Conservation (phyloP, 1,139 yeast species). For the Kurtzmaniella natalensis region DNA sequence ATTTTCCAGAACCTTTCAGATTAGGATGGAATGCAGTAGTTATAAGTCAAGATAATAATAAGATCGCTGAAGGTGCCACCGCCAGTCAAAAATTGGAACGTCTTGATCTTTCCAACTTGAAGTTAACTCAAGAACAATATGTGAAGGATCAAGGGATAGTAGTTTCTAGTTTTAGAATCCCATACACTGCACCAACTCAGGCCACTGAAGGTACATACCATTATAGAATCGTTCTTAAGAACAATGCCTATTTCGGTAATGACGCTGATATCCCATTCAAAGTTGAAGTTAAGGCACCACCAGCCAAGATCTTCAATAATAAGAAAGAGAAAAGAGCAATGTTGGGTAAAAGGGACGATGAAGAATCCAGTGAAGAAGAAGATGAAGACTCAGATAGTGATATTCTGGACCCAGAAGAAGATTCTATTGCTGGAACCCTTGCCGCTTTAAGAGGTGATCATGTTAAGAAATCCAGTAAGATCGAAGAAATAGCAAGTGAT, state of each 20-base stretch:
- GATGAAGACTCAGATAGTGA: conserved; percentile 46
- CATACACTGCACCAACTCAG: conserved; percentile 70
- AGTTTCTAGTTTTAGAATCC: conserved; percentile 71
- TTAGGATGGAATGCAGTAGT: conserved; percentile 68
- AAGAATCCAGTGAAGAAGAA: conserved; percentile 23
- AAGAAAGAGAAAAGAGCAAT: conserved; percentile 13
- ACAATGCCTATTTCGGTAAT: conserved; percentile 64
- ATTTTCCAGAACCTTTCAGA: conserved; percentile 56
- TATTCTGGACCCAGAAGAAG: conserved; percentile 64
- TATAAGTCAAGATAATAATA: conserved; percentile 69
- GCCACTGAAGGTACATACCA: conserved; percentile 54
- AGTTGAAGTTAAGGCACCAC: conserved; percentile 57
- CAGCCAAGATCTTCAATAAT: conserved; percentile 18
- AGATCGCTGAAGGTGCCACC: conserved; percentile 58
- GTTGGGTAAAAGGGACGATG: conserved; percentile 12
- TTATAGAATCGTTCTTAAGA: conserved; percentile 62
- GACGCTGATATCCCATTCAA: conserved; percentile 72
- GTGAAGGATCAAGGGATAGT: conserved; percentile 42
- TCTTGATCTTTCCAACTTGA: conserved; percentile 53
- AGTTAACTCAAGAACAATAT: conserved; percentile 46
- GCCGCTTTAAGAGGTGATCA: conserved; percentile 56
- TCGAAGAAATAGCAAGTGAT: conserved; percentile 28
- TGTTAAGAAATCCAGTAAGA: conserved; percentile 28
- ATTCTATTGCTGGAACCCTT: conserved; percentile 60
- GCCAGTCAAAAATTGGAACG: conserved; percentile 50